Evolutionary conservation across 768 basidiomycete species (phyloP).

Genomic region (Xanthoconium stramineum): DNA sequence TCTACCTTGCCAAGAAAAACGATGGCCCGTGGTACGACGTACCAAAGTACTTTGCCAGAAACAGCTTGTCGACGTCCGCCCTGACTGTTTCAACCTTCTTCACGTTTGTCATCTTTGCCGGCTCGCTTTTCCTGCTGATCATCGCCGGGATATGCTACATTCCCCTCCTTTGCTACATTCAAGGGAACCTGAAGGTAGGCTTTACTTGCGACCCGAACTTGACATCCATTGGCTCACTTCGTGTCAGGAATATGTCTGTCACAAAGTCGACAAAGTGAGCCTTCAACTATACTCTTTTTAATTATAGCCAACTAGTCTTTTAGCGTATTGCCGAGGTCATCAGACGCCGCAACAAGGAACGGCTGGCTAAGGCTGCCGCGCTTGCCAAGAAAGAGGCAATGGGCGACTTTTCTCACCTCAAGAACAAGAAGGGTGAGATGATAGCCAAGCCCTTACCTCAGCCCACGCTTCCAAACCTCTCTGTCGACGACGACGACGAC

Average conservation of each 20-base stretch:
- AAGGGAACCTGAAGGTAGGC: slow-evolving; percentile 90
- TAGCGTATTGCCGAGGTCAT: slow-evolving; percentile 93
- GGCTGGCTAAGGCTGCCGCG: slow-evolving; percentile 74
- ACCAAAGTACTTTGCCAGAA: slow-evolving; percentile 75
- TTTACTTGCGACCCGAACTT: background rate
- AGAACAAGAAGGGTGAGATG: slow-evolving; percentile 88
- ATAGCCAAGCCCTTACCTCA: slow-evolving; percentile 81
- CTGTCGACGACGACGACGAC: slow-evolving; percentile 73
- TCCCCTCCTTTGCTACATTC: slow-evolving; percentile 93
- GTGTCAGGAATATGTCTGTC: slow-evolving; percentile 89
- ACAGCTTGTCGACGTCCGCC: slow-evolving; percentile 73
- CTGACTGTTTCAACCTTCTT: slow-evolving; percentile 87
- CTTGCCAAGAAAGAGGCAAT: slow-evolving; percentile 88
- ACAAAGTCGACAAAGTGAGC: slow-evolving; percentile 94
- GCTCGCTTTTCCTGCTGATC: slow-evolving; percentile 78
- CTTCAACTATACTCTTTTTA: background rate
- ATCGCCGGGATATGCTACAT: slow-evolving; percentile 86
- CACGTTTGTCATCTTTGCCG: slow-evolving; percentile 84
- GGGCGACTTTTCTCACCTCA: slow-evolving; percentile 87
- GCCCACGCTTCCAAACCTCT: slow-evolving; percentile 91
- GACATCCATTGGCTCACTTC: background rate
- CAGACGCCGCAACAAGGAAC: slow-evolving; percentile 85
- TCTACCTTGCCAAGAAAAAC: slow-evolving; percentile 60
- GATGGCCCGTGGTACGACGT: slow-evolving; percentile 63
- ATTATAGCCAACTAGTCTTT: slow-evolving; percentile 11